A percentile compares a stretch with the other conserved stretches of the same genome.
Evolutionary conservation across 495 filamentous ascomycete species (phyloP).

Genomic region (Aspergillus saccharolyticus): DNA sequence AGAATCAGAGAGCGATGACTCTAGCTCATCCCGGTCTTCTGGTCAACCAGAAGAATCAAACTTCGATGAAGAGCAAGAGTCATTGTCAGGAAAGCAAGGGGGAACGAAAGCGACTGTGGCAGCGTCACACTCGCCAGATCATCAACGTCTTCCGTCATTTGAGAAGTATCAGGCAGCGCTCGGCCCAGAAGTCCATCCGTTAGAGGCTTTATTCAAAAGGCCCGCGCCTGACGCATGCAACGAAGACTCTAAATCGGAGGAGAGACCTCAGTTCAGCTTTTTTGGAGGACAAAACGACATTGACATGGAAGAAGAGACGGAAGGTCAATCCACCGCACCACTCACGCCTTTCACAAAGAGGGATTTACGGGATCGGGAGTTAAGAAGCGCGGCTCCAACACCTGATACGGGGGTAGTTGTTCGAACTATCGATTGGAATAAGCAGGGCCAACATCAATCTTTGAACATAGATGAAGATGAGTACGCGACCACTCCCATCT

Average conservation of each 20-base stretch:
- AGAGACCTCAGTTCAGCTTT: constrained; percentile 56
- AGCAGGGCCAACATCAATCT: constrained; percentile 21
- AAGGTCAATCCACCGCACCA: constrained; percentile 42
- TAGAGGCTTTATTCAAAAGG: constrained; percentile 86
- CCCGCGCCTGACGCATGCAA: constrained; percentile 38
- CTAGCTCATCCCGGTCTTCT: constrained; percentile 20
- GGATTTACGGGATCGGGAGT: constrained; percentile 66
- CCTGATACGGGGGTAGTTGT: constrained; percentile 82
- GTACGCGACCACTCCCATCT: constrained; percentile 26
- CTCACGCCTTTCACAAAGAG: constrained; percentile 76
- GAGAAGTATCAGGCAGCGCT: constrained; percentile 15
- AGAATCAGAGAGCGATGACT: constrained; percentile 27
- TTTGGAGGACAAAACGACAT: constrained; percentile 49
- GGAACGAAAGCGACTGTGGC: neutral
- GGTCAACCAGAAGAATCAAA: constrained; percentile 23
- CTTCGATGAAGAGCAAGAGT: constrained; percentile 14
- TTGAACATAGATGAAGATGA: constrained; percentile 29
- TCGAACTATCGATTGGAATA: constrained; percentile 30
- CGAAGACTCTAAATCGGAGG: constrained; percentile 34
- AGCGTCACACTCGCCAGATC: neutral
- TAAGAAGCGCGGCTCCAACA: constrained; percentile 85
- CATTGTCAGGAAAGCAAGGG: constrained; percentile 10
- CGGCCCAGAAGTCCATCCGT: constrained; percentile 63
- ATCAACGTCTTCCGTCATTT: neutral
- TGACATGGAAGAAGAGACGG: constrained; percentile 37